Evolutionary conservation across 2,329 filamentous ascomycete species (phyloP).

Genomic region (Trichophyton rubrum): DNA sequence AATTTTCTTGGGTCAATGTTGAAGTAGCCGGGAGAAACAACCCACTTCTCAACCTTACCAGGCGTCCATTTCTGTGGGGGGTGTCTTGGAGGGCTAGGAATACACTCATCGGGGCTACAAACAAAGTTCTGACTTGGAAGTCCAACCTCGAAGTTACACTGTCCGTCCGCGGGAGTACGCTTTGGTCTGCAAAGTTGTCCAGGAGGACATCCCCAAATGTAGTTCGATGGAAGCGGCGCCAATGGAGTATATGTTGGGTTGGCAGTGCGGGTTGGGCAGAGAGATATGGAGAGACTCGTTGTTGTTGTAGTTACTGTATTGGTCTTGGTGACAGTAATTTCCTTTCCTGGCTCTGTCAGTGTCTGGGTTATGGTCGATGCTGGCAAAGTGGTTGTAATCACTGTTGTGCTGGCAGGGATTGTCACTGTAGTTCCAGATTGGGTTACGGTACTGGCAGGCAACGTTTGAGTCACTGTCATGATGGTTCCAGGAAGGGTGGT

Average conservation of each 20-base stretch:
- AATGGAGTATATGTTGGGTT: slow-evolving; percentile 23
- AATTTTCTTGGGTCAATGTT: slow-evolving; percentile 52
- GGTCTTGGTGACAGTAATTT: slow-evolving; percentile 10
- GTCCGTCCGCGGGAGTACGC: slow-evolving; percentile 17
- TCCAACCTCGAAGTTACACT: slow-evolving; percentile 31
- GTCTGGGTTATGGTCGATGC: background rate
- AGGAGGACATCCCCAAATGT: slow-evolving; percentile 31
- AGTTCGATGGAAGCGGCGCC: slow-evolving; percentile 19
- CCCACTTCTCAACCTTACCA: slow-evolving; percentile 34
- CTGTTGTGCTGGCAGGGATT: slow-evolving; percentile 12
- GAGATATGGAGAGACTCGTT: slow-evolving; percentile 12
- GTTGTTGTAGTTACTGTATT: slow-evolving; percentile 8
- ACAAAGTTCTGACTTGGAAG: slow-evolving; percentile 28
- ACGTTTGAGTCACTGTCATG: slow-evolving; percentile 12
- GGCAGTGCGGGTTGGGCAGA: slow-evolving; percentile 20
- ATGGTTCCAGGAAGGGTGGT: background rate
- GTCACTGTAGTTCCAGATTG: slow-evolving; percentile 10
- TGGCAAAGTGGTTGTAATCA: slow-evolving; percentile 11
- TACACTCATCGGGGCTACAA: slow-evolving; percentile 31
- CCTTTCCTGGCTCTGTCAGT: slow-evolving; percentile 5
- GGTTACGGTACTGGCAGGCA: slow-evolving; percentile 14
- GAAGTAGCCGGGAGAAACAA: slow-evolving; percentile 47
- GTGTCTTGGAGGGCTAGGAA: slow-evolving; percentile 21
- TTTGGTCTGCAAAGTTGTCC: slow-evolving; percentile 31
- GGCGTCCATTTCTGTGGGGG: slow-evolving; percentile 20